These are phyloP conservation scores for Monosporascus sp. DNA, from an alignment of 2,329 filamentous ascomycete species.

Conservation along the genomic window DNA sequence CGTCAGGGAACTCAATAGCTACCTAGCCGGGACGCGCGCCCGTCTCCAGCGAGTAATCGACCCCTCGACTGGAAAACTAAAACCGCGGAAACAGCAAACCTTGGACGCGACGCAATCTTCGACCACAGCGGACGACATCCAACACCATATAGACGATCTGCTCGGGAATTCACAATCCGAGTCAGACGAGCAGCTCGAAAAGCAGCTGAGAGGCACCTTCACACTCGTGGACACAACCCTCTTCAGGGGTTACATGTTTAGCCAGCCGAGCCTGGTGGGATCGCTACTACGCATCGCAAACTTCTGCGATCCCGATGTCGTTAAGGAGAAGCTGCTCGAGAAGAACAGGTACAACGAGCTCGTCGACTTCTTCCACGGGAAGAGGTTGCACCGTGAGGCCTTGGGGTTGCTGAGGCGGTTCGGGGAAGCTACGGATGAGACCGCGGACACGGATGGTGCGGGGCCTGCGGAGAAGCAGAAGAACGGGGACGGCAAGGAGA, in stretches of 20 bases:
- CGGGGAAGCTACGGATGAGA: conserved; percentile 41
- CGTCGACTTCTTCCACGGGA: conserved; percentile 96
- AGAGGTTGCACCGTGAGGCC: conserved; percentile 84
- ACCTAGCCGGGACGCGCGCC: conserved; percentile 78
- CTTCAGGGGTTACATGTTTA: conserved; percentile 94
- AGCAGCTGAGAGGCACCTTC: conserved; percentile 70
- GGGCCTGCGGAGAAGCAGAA: conserved; percentile 34
- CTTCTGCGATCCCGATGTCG: conserved; percentile 93
- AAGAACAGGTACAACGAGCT: conserved; percentile 86
- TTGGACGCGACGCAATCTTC: conserved; percentile 23
- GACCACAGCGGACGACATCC: conserved; percentile 46
- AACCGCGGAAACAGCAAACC: conserved; percentile 35
- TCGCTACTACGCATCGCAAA: conserved; percentile 94
- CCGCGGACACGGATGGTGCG: conserved; percentile 25
- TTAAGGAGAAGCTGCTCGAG: conserved; percentile 87
- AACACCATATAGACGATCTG: conserved; percentile 23
- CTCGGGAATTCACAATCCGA: conserved; percentile 41
- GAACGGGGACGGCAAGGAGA: conserved; percentile 22
- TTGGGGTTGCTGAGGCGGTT: conserved; percentile 79
- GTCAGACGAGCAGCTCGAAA: conserved; percentile 58
- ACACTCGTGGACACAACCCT: conserved; percentile 88
- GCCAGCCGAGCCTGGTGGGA: conserved; percentile 75
- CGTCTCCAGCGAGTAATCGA: conserved; percentile 59
- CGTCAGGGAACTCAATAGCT: conserved; percentile 77
- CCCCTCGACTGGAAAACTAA: conserved; percentile 58